Evolutionary conservation across 495 filamentous ascomycete species (phyloP).

Genomic region (Corynascus novoguineensis): DNA sequence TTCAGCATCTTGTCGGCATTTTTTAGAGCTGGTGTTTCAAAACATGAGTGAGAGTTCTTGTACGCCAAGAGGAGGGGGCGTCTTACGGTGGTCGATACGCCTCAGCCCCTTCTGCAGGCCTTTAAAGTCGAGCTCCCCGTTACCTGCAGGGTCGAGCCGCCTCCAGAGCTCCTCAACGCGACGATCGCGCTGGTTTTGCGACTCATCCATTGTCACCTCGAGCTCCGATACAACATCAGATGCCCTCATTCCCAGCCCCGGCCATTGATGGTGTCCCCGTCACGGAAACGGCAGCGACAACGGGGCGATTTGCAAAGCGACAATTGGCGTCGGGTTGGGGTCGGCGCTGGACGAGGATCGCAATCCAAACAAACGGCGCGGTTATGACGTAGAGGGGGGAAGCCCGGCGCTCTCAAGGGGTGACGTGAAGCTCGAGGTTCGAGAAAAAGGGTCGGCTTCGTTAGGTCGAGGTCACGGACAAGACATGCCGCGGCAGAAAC

Average conservation of each 20-base stretch:
- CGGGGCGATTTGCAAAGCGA: constrained; percentile 1
- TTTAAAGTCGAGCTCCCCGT: constrained; percentile 74
- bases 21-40: constrained; percentile 70
- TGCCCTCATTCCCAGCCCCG: constrained; percentile 35
- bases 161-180: constrained; percentile 76
- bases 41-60: constrained; percentile 7
- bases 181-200: constrained; percentile 65
- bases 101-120: constrained; percentile 77
- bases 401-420: constrained; percentile 6
- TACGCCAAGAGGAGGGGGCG: not conserved
- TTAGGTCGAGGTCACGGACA: constrained; percentile 2
- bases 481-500: constrained; percentile 8
- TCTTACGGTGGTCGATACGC: constrained; percentile 90
- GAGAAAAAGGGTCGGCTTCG: not conserved
- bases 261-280: constrained; percentile 28
- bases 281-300: not conserved
- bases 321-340: not conserved
- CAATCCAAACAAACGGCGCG: not conserved
- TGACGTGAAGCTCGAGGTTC: constrained; percentile 6
- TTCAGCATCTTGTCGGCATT: constrained; percentile 84
- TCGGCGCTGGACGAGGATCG: not conserved
- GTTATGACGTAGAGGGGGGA: constrained; percentile 25
- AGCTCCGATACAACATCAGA: constrained; percentile 41
- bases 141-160: constrained; percentile 66
- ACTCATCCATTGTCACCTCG: constrained; percentile 51